These are phyloP conservation scores for Ambrosia artemisiifolia DNA, from an alignment of 129 eudicot genomes.

Conservation along the genomic window DNA sequence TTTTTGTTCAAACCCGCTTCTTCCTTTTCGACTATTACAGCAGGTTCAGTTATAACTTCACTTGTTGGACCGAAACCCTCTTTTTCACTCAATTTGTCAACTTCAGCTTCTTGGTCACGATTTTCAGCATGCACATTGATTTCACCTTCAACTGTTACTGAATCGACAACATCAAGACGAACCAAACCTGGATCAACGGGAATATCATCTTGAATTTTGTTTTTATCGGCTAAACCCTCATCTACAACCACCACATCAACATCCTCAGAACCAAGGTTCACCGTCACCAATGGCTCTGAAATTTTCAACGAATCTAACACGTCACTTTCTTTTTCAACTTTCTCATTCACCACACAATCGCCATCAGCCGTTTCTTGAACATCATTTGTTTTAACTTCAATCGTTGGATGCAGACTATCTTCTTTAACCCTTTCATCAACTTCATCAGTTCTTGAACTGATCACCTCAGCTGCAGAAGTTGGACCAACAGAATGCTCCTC, in stretches of 20 bases:
- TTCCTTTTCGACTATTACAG: not conserved
- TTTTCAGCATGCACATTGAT: slow-evolving; percentile 3
- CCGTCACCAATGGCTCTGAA: slow-evolving; percentile 6
- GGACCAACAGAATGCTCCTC: slow-evolving; percentile 8
- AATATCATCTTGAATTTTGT: slow-evolving; percentile 15
- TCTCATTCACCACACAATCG: slow-evolving; percentile 6
- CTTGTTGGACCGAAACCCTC: slow-evolving; percentile 9
- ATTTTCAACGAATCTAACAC: slow-evolving; percentile 14
- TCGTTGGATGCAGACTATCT: slow-evolving; percentile 2
- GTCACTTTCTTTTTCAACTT: slow-evolving; percentile 24
- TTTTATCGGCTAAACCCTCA: slow-evolving; percentile 22
- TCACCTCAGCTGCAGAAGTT: not conserved
- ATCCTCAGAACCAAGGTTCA: slow-evolving; percentile 17
- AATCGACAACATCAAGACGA: slow-evolving; percentile 6
- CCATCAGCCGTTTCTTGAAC: slow-evolving; percentile 21
- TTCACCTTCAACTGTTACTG: slow-evolving; percentile 21
- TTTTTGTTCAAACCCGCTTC: slow-evolving; percentile 12
- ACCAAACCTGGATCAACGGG: slow-evolving; percentile 15
- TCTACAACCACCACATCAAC: slow-evolving; percentile 23
- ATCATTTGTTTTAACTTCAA: not conserved
- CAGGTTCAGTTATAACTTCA: slow-evolving; percentile 14
- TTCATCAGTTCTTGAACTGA: not conserved
- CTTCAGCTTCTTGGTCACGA: slow-evolving; percentile 11
- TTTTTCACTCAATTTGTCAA: slow-evolving; percentile 18
- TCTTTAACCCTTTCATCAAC: not conserved